Evolutionary conservation across 371 early-diverging fungal genomes (phyloP).

Genomic region (Mortierella sp.): DNA sequence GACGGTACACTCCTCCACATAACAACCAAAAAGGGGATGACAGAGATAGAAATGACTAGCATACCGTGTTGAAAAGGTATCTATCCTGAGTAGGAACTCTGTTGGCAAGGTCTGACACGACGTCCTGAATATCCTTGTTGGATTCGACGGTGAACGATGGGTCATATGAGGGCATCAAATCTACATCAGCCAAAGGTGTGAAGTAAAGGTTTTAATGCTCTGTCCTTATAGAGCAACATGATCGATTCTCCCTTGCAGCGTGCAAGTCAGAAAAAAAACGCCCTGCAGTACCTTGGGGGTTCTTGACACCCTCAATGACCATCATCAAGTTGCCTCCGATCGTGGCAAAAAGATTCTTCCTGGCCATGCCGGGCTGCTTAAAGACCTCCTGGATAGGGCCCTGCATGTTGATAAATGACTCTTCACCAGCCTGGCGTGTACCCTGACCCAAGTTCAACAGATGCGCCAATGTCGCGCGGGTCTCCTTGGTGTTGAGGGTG

Average conservation of each 20-base stretch:
- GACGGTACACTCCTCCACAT: background rate
- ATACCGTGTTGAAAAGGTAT: conserved; percentile 53
- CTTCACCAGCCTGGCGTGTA: conserved; percentile 15
- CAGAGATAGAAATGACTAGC: background rate
- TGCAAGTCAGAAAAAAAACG: background rate
- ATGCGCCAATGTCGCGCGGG: conserved; percentile 51
- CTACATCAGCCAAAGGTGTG: conserved; percentile 6
- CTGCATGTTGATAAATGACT: conserved; percentile 23
- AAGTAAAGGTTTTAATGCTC: background rate
- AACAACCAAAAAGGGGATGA: background rate
- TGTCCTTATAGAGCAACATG: too few species aligned
- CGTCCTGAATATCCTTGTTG: conserved; percentile 34
- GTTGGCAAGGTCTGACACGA: conserved; percentile 39
- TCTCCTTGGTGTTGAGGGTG: conserved; percentile 39
- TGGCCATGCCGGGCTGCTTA: conserved; percentile 38
- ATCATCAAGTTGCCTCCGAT: conserved; percentile 48
- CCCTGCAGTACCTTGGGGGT: conserved; percentile 25
- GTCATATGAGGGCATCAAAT: conserved; percentile 40
- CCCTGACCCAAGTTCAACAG: conserved; percentile 38
- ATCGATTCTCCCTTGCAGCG: background rate
- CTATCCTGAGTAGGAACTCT: conserved; percentile 35
- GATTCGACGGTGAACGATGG: conserved; percentile 41
- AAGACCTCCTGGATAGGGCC: conserved; percentile 54
- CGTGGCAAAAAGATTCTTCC: conserved; percentile 46
- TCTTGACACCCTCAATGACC: conserved; percentile 50